These are phyloP conservation scores for Quercus tomentella DNA, from an alignment of 331 rosid species.

Conservation along the genomic window DNA sequence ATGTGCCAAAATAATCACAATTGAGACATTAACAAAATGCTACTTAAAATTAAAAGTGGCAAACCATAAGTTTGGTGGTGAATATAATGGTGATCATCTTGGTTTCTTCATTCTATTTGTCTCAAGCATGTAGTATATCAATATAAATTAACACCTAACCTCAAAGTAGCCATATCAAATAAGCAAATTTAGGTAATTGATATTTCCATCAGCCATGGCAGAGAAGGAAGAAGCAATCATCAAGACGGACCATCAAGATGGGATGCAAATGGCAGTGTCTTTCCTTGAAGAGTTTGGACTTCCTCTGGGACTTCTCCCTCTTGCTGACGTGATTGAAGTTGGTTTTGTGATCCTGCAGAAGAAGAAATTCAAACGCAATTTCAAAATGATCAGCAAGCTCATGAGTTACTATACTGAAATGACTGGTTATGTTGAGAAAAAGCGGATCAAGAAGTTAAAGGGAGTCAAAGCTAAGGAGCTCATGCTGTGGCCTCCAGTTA, in stretches of 20 bases:
- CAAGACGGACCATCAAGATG: conserved; percentile 71
- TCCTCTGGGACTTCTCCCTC: conserved; percentile 75
- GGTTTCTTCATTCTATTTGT: conserved; percentile 38
- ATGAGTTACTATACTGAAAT: conserved; percentile 69
- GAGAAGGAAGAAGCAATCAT: conserved; percentile 72
- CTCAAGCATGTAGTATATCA: not conserved
- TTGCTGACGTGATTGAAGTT: conserved; percentile 60
- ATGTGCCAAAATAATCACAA: not conserved
- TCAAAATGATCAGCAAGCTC: conserved; percentile 65
- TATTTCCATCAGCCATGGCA: conserved; percentile 31
- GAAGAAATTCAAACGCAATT: conserved; percentile 78
- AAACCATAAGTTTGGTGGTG: conserved; percentile 18
- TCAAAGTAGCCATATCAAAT: not conserved
- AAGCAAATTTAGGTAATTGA: not conserved
- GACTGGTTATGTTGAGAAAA: conserved; percentile 50
- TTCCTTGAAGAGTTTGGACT: conserved; percentile 66
- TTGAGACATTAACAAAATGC: not conserved
- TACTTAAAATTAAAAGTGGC: too few relatives aligned
- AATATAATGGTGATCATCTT: conserved; percentile 22
- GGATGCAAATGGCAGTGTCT: conserved; percentile 43
- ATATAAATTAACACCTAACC: conserved; percentile 10
- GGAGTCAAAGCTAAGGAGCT: conserved; percentile 95
- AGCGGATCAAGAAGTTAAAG: conserved; percentile 70
- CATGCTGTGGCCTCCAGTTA: conserved; percentile 91
- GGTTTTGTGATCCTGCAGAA: conserved; percentile 71